phyloP scores from a whole-genome alignment of 305 asterid genomes.

The Fraxinus sp. region DNA sequence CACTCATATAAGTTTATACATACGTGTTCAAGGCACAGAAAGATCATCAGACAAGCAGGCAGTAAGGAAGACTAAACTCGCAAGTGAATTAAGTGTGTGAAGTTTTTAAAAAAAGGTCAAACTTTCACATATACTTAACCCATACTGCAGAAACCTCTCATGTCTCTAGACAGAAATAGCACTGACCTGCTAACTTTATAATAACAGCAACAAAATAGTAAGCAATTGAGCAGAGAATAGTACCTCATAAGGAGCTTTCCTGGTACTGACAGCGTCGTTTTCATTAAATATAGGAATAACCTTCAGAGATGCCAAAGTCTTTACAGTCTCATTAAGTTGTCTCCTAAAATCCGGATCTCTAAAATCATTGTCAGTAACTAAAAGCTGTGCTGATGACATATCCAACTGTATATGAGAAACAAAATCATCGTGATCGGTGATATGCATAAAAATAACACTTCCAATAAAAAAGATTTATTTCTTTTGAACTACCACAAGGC shows the following conservation, averaged over 20 bases:
- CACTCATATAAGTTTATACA: neutral
- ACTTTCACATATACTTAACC: slow-evolving; percentile 17
- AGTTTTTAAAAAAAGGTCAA: neutral
- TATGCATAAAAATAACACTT: neutral
- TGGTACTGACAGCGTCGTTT: slow-evolving; percentile 96
- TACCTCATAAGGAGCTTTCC: slow-evolving; percentile 97
- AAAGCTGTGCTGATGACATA: slow-evolving; percentile 88
- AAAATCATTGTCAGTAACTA: slow-evolving; percentile 89
- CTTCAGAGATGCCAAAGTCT: slow-evolving; percentile 59
- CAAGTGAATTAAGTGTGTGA: slow-evolving; percentile 11
- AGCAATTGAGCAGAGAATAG: slow-evolving; percentile 27
- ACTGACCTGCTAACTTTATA: neutral
- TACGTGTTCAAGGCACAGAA: slow-evolving; percentile 4
- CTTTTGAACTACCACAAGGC: neutral
- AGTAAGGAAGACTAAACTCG: neutral
- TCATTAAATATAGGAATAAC: slow-evolving; percentile 95
- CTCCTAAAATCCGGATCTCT: slow-evolving; percentile 76
- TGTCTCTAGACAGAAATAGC: neutral
- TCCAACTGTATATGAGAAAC: slow-evolving; percentile 60
- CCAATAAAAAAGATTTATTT: neutral
- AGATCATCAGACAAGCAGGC: neutral
- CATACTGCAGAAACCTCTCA: neutral
- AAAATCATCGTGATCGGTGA: neutral
- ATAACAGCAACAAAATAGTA: slow-evolving; percentile 13
- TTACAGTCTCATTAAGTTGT: slow-evolving; percentile 80